Base-by-base conservation (phyloP, 2,329 filamentous ascomycete genomes). In the Penicillium sp. region DNA sequence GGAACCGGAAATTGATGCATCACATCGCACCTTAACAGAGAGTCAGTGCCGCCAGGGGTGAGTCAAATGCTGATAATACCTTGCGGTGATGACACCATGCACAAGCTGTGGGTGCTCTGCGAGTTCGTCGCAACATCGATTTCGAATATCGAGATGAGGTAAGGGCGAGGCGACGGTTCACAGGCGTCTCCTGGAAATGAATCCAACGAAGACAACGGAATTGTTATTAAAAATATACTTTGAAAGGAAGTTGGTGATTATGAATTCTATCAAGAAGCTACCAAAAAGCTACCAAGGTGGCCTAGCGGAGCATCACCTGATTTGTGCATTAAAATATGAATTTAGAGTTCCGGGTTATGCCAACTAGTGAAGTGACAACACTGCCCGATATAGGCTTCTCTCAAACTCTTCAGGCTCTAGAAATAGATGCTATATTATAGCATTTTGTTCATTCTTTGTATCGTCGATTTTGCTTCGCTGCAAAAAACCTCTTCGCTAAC, bases 41-140 rank as follows among this genome's bases (percentile, higher is more conserved):
- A 9, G 19, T 41, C 19, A 41, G 37, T 9, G 19, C 19, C 19
- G 10, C 37, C 13, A 10, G 10, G 1, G 13, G 6, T 41, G n/a
- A 41, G 10, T 41, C 10, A 1, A 21, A 13, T 5, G 19, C 1
- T 21, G 37, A 5, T 9, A 0, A 21, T 41, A 41, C 68, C 46
- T 70, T 70, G 43, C 70, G 66, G 49, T 70, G 63, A 55, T 71
- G 72, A 33, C 72, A 75, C 62, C 66, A 68, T 13, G 63, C 65
- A 44, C 73, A 74, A 1, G 71, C 72, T 22, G 63, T 68, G 11
- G 68, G 64, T 2, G 72, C 68, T 53, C 72, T 63, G 57, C 68
- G 67, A n/a, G 66, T 68, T 24, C 66, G 58, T 43, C 58, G 55
- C 10, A 69, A 44, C 65, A 69, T 67, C 10, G 10, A 48, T 7